Evolutionary conservation across 768 basidiomycete genomes (phyloP).

Genomic region (Mycena vitilis): DNA sequence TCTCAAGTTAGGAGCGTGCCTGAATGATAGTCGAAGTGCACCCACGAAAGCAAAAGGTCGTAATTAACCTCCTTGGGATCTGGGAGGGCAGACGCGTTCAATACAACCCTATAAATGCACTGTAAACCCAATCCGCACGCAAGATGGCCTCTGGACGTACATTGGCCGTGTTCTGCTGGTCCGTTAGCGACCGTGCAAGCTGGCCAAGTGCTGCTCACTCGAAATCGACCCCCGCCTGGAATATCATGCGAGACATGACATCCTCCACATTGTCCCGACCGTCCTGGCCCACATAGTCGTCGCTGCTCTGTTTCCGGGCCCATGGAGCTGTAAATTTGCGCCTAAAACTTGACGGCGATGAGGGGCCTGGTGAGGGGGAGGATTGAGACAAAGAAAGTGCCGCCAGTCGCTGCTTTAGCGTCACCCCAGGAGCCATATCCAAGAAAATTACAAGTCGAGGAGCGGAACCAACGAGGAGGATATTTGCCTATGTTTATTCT

Average conservation of each 20-base stretch:
- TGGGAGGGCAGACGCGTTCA: conserved; percentile 86
- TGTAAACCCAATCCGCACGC: conserved; percentile 26
- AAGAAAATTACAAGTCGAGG: not conserved
- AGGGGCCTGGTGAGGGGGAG: conserved; percentile 18
- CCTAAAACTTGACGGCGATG: conserved; percentile 26
- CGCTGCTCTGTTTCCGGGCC: conserved; percentile 26
- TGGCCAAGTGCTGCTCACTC: conserved; percentile 64
- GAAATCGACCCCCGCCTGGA: conserved; percentile 90
- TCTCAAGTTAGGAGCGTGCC: conserved; percentile 28
- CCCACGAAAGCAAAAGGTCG: conserved; percentile 80
- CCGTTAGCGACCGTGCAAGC: conserved; percentile 22
- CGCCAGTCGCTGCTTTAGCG: conserved; percentile 33
- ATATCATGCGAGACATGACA: conserved; percentile 79
- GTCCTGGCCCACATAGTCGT: conserved; percentile 37
- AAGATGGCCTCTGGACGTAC: conserved; percentile 56
- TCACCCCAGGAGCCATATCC: conserved; percentile 32
- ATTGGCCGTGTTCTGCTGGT: conserved; percentile 81
- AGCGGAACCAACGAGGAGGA: not conserved
- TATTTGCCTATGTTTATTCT: conserved; percentile 1
- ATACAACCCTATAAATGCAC: conserved; percentile 70
- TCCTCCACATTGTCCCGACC: conserved; percentile 65
- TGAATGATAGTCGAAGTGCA: conserved; percentile 34
- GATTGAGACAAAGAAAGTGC: conserved; percentile 30
- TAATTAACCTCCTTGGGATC: conserved; percentile 83
- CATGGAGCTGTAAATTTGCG: conserved; percentile 36